Base-by-base conservation (phyloP, 2,329 filamentous ascomycete genomes). In the Dactylellina leptospora region DNA sequence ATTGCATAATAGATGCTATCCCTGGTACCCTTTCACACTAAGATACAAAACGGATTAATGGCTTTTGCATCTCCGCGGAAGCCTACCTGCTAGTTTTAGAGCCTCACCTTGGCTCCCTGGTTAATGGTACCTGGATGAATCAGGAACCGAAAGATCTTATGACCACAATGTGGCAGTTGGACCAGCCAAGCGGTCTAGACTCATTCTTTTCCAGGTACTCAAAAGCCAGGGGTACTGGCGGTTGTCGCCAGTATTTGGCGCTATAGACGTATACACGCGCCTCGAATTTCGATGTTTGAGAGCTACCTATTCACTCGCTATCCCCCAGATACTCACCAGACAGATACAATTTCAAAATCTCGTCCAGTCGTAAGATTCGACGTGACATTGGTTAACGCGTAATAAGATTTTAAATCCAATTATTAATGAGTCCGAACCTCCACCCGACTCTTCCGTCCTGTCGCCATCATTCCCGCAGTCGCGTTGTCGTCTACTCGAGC, bases 351-450 rank as follows among this genome's bases (percentile, higher is more conserved):
- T 13, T n/a, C n/a, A n/a, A n/a, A n/a, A n/a, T n/a, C n/a, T n/a
- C n/a, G n/a, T n/a, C n/a, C n/a, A n/a, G n/a, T n/a, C n/a, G n/a
- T n/a, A n/a, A n/a, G n/a, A n/a, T n/a, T n/a, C n/a, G n/a, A n/a
- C 40, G 13, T 20, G 40, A 45, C 6, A 22, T 3, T 18, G 10
- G n/a, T 10, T 18, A 45, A 45, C 2, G 40, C 20, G 20, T 51
- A 51, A 44, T 28, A 22, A n/a, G 18, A 45, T 58, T 66, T 50
- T 64, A 58, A 66, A 66, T 66, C 2, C 2, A 3, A 66, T 66
- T 66, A 58, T 23, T 51, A 66, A 66, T 40, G 23, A 16, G 16
- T 20, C 30, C 13, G 51, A 22, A n/a, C 13, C 11, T 20, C 11
- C 18, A 22, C 51, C 51, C 28, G 30, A 48, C 45, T 6, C 28